These are phyloP conservation scores for Bipolaris zeicola DNA, from an alignment of 2,329 filamentous ascomycete species.

Conservation along the genomic window DNA sequence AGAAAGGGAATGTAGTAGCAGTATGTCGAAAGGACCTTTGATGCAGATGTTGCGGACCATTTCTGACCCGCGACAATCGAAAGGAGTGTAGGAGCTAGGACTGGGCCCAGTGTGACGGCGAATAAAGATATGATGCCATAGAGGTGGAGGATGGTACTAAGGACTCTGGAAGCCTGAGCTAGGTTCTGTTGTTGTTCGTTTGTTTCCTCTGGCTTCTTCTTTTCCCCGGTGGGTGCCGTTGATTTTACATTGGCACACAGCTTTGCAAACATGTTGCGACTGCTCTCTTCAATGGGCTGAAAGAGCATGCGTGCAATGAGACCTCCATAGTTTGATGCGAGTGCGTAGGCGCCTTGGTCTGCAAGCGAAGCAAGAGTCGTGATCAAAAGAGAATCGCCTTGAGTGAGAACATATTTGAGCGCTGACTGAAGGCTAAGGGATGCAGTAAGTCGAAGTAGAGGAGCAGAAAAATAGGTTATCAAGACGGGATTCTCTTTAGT, in stretches of 20 bases:
- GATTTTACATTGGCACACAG: slow-evolving; percentile 61
- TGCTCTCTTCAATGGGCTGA: slow-evolving; percentile 94
- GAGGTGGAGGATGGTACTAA: slow-evolving; percentile 69
- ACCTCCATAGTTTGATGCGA: slow-evolving; percentile 91
- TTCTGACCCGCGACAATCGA: slow-evolving; percentile 74
- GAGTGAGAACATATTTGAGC: slow-evolving; percentile 91
- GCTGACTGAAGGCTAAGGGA: slow-evolving; percentile 86
- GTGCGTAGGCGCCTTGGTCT: slow-evolving; percentile 88
- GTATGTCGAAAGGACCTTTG: slow-evolving; percentile 75
- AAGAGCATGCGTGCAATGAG: slow-evolving; percentile 87
- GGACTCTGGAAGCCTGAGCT: slow-evolving; percentile 55
- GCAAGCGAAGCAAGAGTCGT: slow-evolving; percentile 74
- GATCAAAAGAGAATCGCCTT: slow-evolving; percentile 91
- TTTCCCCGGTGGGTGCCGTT: slow-evolving; percentile 16
- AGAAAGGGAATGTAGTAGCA: slow-evolving; percentile 93
- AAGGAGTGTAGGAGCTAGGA: slow-evolving; percentile 74
- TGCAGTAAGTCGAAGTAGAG: slow-evolving; percentile 73
- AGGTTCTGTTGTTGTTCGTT: slow-evolving; percentile 33
- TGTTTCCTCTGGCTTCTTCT: slow-evolving; percentile 5
- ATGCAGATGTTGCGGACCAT: slow-evolving; percentile 78
- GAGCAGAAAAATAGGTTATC: slow-evolving; percentile 63
- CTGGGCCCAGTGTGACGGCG: slow-evolving; percentile 73
- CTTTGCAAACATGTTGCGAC: slow-evolving; percentile 85
- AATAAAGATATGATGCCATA: slow-evolving; percentile 77
- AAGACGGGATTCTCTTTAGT: slow-evolving; percentile 34